Evolutionary conservation across 2,329 filamentous ascomycete species (phyloP), one percentile per base, ranked within the genome.

Genomic region (Phoma sp.): DNA sequence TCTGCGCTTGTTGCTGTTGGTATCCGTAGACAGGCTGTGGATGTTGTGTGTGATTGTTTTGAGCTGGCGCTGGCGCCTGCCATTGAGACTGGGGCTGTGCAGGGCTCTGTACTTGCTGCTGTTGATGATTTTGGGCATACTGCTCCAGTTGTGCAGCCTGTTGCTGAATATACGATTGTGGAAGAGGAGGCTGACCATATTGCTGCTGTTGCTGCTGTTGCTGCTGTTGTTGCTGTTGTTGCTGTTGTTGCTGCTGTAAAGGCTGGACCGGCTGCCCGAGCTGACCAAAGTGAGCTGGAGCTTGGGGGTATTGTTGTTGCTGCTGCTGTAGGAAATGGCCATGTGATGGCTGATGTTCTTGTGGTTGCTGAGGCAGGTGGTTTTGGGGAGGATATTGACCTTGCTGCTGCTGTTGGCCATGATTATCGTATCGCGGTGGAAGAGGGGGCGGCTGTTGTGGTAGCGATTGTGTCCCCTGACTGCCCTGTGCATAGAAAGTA

Each of bases 401-500:
- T 8, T 54, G 51, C 9, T 35, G 41, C 10, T 57, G 62, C 37
- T 59, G 57, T 40, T 57, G 58, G 31, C 41, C 27, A n/a, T 35
- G 19, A 13, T 63, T 43, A 13, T 61, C 62, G 10, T 46, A 39
- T 35, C 62, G 55, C n/a, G 62, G 56, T 9, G 51, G 54, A n/a
- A 63, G 54, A 33, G 52, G 59, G 15, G 59, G 61, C 19, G 57
- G 52, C 27, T 25, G 61, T 31, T 54, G 61, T 25, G 43, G 49
- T 40, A 56, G 57, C 13, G 61, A 39, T 35, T 69, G 63, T 21
- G 58, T 39, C 10, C 60, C 60, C 37, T 72, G 70, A 40, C 65
- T 65, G 4, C 59, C 67, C 24, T 72, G 67, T 17, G 57, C 48
- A 46, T 72, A 68, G 27, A 63, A 63, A 22, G 55, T 63, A 10